These are phyloP conservation scores for Apocynum venetum DNA, from an alignment of 257 asterid genomes.

Conservation along the genomic window DNA sequence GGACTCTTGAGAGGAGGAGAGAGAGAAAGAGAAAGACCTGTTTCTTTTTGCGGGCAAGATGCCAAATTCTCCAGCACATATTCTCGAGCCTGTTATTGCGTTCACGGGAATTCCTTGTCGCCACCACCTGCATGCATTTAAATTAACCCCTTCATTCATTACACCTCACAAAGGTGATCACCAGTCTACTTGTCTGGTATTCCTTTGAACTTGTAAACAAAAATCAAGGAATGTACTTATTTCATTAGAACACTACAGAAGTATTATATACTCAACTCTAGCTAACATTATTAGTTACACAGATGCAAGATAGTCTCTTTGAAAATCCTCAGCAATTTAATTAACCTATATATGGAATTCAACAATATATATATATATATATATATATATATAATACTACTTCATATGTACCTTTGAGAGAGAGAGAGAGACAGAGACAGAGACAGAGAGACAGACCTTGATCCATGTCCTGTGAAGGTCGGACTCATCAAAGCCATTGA, in stretches of 20 bases:
- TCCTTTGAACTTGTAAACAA: no score
- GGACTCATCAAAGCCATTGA: constrained; percentile 61
- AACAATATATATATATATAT: no score
- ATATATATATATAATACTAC: no score
- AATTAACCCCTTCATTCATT: no score
- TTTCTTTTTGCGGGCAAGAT: constrained; percentile 67
- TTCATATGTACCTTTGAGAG: neutral
- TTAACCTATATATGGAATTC: no score
- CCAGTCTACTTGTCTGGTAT: neutral
- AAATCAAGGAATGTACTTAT: no score
- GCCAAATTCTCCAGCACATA: constrained; percentile 86
- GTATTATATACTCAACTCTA: no score
- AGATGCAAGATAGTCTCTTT: no score
- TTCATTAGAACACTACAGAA: no score
- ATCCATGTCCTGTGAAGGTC: constrained; percentile 70
- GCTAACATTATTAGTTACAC: no score
- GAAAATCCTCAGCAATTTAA: no score
- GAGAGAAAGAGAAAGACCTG: constrained; percentile 33
- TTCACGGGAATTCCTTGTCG: constrained; percentile 56
- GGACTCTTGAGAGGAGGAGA: neutral
- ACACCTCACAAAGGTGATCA: neutral
- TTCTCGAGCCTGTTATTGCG: constrained; percentile 65
- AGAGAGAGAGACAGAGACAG: neutral
- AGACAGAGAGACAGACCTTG: constrained; percentile 29
- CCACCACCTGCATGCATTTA: constrained; percentile 40